These are phyloP conservation scores for Scutellaria minor DNA, from an alignment of 257 asterid genomes.

Conservation along the genomic window DNA sequence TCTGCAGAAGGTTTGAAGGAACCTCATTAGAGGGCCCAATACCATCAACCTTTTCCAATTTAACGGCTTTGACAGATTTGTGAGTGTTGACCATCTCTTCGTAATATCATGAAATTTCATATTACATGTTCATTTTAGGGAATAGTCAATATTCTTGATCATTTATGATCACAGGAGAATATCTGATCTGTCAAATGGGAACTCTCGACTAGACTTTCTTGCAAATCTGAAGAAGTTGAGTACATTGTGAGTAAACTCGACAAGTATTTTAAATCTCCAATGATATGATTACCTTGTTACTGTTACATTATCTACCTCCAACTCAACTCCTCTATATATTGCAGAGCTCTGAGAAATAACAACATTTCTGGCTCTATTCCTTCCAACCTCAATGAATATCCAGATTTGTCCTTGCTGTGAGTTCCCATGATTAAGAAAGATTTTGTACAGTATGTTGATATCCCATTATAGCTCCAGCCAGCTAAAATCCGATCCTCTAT, in stretches of 20 bases:
- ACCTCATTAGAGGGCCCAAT: constrained; percentile 74
- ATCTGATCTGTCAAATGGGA: constrained; percentile 68
- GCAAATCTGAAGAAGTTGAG: constrained; percentile 50
- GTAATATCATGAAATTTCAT: background rate
- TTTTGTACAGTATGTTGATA: constrained; percentile 17
- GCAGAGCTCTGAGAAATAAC: constrained; percentile 74
- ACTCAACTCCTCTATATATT: background rate
- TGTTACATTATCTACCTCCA: background rate
- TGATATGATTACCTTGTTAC: background rate
- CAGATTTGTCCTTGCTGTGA: constrained; percentile 59
- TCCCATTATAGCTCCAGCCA: background rate
- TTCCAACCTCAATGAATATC: constrained; percentile 48
- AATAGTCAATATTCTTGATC: background rate
- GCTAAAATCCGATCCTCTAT: background rate
- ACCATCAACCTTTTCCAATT: constrained; percentile 67
- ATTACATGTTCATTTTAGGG: background rate
- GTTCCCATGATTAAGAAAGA: constrained; percentile 31
- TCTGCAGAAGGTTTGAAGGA: constrained; percentile 73
- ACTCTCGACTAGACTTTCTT: constrained; percentile 66
- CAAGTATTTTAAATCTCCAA: background rate
- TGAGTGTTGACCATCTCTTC: constrained; percentile 40
- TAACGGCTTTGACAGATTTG: constrained; percentile 64
- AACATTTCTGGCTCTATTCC: constrained; percentile 80
- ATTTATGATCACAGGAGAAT: constrained; percentile 61
- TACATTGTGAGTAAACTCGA: constrained; percentile 57